Percentiles rank a stretch among this genome's conserved stretches.
These are phyloP conservation scores for Argentina anserina DNA, from an alignment of 306 rosid genomes.

Conservation along the genomic window DNA sequence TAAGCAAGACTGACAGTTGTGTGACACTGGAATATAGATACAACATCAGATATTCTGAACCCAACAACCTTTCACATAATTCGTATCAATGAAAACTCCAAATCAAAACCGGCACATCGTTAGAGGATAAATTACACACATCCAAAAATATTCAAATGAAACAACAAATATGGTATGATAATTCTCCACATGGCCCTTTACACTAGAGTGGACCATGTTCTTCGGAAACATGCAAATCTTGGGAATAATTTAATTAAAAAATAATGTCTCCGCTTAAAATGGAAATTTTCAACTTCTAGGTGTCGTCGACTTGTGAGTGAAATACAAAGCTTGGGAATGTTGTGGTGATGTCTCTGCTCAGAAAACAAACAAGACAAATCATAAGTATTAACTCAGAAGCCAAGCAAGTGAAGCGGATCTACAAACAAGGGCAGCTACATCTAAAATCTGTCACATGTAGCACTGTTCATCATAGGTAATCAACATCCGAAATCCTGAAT, in stretches of 20 bases:
- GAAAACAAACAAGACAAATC: not conserved
- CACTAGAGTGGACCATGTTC: slow-evolving; percentile 18
- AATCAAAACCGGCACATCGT: slow-evolving; percentile 13
- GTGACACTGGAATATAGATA: not conserved
- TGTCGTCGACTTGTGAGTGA: slow-evolving; percentile 89
- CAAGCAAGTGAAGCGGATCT: not conserved
- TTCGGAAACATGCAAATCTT: slow-evolving; percentile 27
- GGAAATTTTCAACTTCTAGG: slow-evolving; percentile 30
- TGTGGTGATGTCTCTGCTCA: slow-evolving; percentile 90
- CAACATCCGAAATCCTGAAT: no score
- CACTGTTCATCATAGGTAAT: not conserved
- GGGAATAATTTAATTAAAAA: slow-evolving; percentile 9
- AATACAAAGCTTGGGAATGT: slow-evolving; percentile 93
- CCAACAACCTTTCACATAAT: not conserved
- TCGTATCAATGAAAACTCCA: not conserved
- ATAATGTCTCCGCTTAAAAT: not conserved
- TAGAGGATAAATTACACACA: slow-evolving; percentile 22
- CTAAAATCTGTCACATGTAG: not conserved
- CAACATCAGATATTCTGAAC: not conserved
- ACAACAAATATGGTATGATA: slow-evolving; percentile 18
- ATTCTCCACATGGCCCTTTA: slow-evolving; percentile 21
- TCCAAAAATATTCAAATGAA: slow-evolving; percentile 30
- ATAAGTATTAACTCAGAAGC: not conserved
- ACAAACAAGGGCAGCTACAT: not conserved
- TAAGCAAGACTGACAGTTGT: not conserved